These are phyloP conservation scores for Hirschfeldia incana DNA, from an alignment of 345 rosid genomes.

Conservation along the genomic window DNA sequence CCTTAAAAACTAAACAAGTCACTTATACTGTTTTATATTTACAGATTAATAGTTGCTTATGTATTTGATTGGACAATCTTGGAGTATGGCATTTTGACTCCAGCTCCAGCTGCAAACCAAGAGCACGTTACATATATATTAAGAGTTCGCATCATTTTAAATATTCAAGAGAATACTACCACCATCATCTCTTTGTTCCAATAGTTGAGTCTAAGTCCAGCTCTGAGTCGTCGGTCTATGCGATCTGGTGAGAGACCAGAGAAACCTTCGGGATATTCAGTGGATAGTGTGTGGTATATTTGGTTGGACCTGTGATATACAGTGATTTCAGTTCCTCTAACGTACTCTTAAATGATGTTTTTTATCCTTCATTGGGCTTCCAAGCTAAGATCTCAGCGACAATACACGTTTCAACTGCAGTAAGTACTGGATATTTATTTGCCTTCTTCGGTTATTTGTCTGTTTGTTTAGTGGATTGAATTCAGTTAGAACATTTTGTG, in stretches of 20 bases:
- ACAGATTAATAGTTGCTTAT: background rate
- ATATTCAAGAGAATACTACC: background rate
- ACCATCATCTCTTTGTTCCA: background rate
- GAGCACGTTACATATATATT: background rate
- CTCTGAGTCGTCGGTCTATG: background rate
- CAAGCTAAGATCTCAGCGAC: background rate
- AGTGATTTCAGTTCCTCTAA: background rate
- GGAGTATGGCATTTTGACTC: background rate
- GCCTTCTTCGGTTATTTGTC: background rate
- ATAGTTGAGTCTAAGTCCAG: background rate
- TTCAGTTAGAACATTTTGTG: background rate
- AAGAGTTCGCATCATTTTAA: background rate
- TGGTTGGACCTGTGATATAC: background rate
- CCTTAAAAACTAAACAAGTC: background rate
- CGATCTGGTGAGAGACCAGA: background rate
- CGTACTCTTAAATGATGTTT: background rate
- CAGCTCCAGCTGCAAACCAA: background rate
- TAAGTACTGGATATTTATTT: background rate
- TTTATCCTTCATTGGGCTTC: background rate
- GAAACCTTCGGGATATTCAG: background rate
- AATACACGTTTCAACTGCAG: background rate
- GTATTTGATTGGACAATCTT: background rate
- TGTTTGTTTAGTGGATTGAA: background rate
- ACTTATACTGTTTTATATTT: background rate
- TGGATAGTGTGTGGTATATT: background rate